phyloP scores from a whole-genome alignment of 768 basidiomycete genomes.

The Daedaleopsis nitida region DNA sequence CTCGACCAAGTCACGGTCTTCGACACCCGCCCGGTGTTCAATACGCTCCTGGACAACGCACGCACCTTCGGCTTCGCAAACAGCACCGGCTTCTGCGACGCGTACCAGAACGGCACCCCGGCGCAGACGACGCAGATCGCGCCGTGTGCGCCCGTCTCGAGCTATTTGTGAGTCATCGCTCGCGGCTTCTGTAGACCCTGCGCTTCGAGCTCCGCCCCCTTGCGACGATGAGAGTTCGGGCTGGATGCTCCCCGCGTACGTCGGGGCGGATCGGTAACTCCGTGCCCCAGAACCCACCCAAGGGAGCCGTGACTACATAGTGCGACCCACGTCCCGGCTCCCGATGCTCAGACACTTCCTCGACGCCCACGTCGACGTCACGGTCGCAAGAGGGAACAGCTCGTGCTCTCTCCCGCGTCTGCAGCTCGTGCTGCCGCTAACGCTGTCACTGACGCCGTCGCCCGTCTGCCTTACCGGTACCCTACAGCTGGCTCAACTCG shows the following conservation, averaged over 20 bases:
- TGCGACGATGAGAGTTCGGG: not conserved
- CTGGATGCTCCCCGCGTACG: not conserved
- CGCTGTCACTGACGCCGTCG: too few relatives aligned
- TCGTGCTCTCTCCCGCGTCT: too few relatives aligned
- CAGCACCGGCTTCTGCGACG: constrained; percentile 57
- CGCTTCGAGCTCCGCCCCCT: not conserved
- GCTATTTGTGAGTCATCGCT: constrained; percentile 55
- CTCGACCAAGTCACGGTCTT: constrained; percentile 51
- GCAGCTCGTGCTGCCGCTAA: not conserved
- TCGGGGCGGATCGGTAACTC: not conserved
- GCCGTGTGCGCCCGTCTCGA: constrained; percentile 63
- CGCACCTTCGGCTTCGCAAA: constrained; percentile 58
- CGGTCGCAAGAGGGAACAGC: not conserved
- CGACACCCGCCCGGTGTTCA: constrained; percentile 61
- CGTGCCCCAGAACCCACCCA: not conserved
- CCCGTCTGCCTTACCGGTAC: too few relatives aligned
- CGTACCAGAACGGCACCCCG: constrained; percentile 60
- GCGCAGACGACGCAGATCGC: constrained; percentile 52
- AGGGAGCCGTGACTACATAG: not conserved
- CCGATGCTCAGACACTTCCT: not conserved
- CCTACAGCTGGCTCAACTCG: constrained; percentile 62
- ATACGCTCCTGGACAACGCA: constrained; percentile 55
- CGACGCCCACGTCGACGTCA: too few relatives aligned
- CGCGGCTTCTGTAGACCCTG: not conserved
- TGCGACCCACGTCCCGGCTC: not conserved